Evolutionary conservation across 1,284 basidiomycete genomes (phyloP), one percentile per base, ranked within the genome.

Genomic region (Volvariella surrecta): DNA sequence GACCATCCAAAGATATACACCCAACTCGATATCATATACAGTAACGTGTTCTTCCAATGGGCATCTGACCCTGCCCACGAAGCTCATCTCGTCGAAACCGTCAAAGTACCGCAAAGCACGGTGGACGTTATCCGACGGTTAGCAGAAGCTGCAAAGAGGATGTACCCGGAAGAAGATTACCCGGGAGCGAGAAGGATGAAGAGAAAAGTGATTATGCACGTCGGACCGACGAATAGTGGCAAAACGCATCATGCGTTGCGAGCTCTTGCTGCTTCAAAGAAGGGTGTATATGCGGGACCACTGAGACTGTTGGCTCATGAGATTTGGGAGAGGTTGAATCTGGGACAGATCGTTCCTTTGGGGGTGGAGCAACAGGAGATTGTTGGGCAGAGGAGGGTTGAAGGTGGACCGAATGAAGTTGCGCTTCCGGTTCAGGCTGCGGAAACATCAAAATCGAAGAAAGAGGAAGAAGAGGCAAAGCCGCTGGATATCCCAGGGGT

Each of bases 221-320:
- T 99, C 46, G 95, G 95, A 0, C 95, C 95, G 0, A 99, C 95
- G 24, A 99, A 99, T 65, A 92, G 89, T 47, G 95, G 95, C 32
- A 99, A 99, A 67, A 99, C 94, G 0, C 85, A 98, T 59, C 84
- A 87, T 54, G 95, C 94, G 0, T 70, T 99, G 9, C 82, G 90
- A 37, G 89, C 93, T 0, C 74, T 99, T 1, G 88, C 90, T 1
- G 76, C 79, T 1, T 82, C 92, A 0, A 56, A 64, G 1, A 70
- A 68, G 0, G 95, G 94, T 1, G 71, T 89, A 1, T 99, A 97
- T 54, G 90, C 90, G 0, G 93, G 94, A 0, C 96, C 95, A 0
- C 69, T 99, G 3, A 77, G 96, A 8, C 70, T 99, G 37, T 79
- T 99, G 21, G 96, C 95, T 0, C 89, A 97, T 63, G 94, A 99